These are phyloP conservation scores for Aspergillus carbonarius DNA, from an alignment of 2,329 filamentous ascomycete species.

Conservation along the genomic window DNA sequence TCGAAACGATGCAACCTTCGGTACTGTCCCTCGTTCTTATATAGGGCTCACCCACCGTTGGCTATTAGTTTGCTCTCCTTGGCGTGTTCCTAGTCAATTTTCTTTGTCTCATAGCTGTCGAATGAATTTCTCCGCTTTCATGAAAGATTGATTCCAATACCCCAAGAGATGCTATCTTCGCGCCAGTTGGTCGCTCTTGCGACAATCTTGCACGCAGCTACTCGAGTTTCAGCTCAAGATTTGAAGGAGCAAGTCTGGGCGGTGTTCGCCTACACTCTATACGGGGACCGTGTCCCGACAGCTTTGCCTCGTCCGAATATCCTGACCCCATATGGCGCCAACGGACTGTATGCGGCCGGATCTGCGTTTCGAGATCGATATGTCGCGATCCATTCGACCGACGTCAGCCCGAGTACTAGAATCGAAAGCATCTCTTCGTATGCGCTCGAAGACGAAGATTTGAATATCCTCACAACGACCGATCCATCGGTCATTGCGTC, in stretches of 20 bases:
- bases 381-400: slow-evolving; percentile 35
- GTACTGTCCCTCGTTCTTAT: not conserved
- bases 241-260: slow-evolving; percentile 43
- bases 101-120: slow-evolving; percentile 11
- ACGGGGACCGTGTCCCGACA: slow-evolving; percentile 56
- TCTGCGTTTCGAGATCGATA: slow-evolving; percentile 55
- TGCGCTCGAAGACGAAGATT: slow-evolving; percentile 46
- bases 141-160: not conserved
- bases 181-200: not conserved
- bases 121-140: slow-evolving; percentile 4
- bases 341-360: slow-evolving; percentile 53
- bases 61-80: not conserved
- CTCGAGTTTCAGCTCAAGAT: slow-evolving; percentile 26
- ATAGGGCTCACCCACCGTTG: not conserved
- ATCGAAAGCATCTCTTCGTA: slow-evolving; percentile 49
- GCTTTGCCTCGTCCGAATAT: slow-evolving; percentile 35
- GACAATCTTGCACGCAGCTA: slow-evolving; percentile 16
- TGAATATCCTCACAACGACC: slow-evolving; percentile 50
- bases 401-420: slow-evolving; percentile 30
- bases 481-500: slow-evolving; percentile 52
- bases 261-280: slow-evolving; percentile 54
- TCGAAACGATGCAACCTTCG: not conserved
- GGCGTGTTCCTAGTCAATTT: not conserved
- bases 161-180: not conserved
- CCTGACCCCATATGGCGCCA: slow-evolving; percentile 57